Evolutionary conservation across 768 basidiomycete genomes (phyloP).

Genomic region (Lactifluus echinatus): DNA sequence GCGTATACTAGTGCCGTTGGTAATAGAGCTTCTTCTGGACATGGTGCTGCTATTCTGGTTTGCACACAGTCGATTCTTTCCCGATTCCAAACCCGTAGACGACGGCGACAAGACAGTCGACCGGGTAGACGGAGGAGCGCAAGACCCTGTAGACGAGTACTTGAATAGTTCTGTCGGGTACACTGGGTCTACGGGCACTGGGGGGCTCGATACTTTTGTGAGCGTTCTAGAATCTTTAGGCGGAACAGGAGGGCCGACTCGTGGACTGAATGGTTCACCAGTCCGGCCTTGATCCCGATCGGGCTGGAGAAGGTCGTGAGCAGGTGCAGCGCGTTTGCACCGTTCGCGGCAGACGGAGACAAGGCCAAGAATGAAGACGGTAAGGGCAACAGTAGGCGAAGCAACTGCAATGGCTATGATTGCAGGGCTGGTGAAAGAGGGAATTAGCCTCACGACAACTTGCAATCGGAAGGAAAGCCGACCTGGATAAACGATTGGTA

Average conservation of each 20-base stretch:
- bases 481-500: slow-evolving; percentile 1
- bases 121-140: background rate
- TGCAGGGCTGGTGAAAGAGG: background rate
- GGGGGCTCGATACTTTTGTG: background rate
- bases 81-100: background rate
- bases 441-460: background rate
- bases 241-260: background rate
- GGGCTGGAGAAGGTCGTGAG: background rate
- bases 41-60: background rate
- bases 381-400: background rate
- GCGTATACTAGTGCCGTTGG: background rate
- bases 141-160: background rate
- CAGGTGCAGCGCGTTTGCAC: background rate
- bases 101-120: slow-evolving; percentile 7
- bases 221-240: background rate
- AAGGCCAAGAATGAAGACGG: slow-evolving; percentile 1
- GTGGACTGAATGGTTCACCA: background rate
- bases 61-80: background rate
- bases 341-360: slow-evolving; percentile 6
- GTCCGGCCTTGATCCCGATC: background rate
- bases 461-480: background rate
- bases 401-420: slow-evolving; percentile 6
- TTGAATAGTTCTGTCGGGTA: slow-evolving; percentile 4
- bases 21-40: background rate
- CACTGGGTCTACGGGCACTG: slow-evolving; percentile 2